phyloP scores from a whole-genome alignment of 2,329 filamentous ascomycete genomes.

The Verticillium zaregamsianum region DNA sequence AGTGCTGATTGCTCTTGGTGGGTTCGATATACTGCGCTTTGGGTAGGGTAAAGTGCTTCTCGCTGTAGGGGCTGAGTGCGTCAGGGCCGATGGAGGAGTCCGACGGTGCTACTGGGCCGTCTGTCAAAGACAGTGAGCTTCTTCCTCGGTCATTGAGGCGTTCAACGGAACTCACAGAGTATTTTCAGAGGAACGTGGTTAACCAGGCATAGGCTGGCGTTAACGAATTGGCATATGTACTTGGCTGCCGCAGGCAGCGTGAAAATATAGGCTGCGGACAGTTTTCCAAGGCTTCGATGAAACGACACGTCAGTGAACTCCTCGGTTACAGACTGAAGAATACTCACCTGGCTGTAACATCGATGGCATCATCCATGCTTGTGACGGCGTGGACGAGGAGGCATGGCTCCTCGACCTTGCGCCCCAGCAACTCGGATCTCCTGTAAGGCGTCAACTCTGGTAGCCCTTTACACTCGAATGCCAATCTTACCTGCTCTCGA shows the following conservation, averaged over 20 bases:
- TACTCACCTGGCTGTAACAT: slow-evolving; percentile 32
- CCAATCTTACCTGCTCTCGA: slow-evolving; percentile 1
- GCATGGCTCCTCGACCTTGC: slow-evolving; percentile 36
- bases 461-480: no score
- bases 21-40: slow-evolving; percentile 36
- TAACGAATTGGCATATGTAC: slow-evolving; percentile 55
- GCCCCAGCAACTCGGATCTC: slow-evolving; percentile 23
- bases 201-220: slow-evolving; percentile 43
- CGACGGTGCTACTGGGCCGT: slow-evolving; percentile 31
- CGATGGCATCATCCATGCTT: slow-evolving; percentile 51
- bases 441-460: slow-evolving; percentile 1
- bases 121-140: slow-evolving; percentile 3
- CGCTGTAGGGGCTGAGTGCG: slow-evolving; percentile 32
- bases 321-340: slow-evolving; percentile 5
- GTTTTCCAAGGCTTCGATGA: slow-evolving; percentile 16
- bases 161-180: slow-evolving; percentile 23
- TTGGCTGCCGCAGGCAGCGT: slow-evolving; percentile 45
- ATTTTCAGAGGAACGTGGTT: slow-evolving; percentile 55
- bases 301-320: slow-evolving; percentile 8
- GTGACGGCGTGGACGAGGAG: slow-evolving; percentile 41
- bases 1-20: slow-evolving; percentile 10
- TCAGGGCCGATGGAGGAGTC: slow-evolving; percentile 17
- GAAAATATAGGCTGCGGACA: slow-evolving; percentile 50
- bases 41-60: slow-evolving; percentile 36
- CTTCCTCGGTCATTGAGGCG: background rate